Evolutionary conservation across 805 yeast genomes (phyloP).

Genomic region (Brettanomyces anomalus): DNA sequence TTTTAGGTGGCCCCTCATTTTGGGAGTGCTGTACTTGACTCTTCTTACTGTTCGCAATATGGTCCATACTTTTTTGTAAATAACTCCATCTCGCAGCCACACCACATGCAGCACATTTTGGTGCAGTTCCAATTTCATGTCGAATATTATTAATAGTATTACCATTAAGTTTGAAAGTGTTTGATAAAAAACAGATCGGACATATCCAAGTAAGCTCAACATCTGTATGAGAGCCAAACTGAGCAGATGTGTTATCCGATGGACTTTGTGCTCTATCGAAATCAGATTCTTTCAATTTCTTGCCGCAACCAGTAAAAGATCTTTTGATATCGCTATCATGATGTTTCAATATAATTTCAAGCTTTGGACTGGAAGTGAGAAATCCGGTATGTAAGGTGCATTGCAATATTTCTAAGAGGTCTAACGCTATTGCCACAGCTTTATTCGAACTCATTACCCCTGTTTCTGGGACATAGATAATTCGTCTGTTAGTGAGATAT

Average conservation of each 20-base stretch:
- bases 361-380: conserved; percentile 69
- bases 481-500: conserved; percentile 64
- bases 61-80: conserved; percentile 19
- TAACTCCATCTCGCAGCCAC: conserved; percentile 33
- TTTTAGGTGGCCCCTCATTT: background rate
- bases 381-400: conserved; percentile 39
- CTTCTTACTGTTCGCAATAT: background rate
- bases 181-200: conserved; percentile 76
- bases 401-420: conserved; percentile 13
- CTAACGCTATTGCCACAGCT: conserved; percentile 7
- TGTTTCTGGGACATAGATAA: conserved; percentile 52
- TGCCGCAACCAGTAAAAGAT: too few species aligned
- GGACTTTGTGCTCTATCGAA: background rate
- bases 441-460: background rate
- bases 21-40: background rate
- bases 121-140: conserved; percentile 19
- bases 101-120: conserved; percentile 57
- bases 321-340: background rate
- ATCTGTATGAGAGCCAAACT: background rate
- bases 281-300: too few species aligned
- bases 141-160: conserved; percentile 3
- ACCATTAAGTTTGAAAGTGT: conserved; percentile 28
- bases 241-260: background rate
- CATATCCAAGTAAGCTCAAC: conserved; percentile 61
- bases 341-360: conserved; percentile 32